phyloP scores from a whole-genome alignment of 352 stramenopile genomes.

The Globisporangium mamillatum region DNA sequence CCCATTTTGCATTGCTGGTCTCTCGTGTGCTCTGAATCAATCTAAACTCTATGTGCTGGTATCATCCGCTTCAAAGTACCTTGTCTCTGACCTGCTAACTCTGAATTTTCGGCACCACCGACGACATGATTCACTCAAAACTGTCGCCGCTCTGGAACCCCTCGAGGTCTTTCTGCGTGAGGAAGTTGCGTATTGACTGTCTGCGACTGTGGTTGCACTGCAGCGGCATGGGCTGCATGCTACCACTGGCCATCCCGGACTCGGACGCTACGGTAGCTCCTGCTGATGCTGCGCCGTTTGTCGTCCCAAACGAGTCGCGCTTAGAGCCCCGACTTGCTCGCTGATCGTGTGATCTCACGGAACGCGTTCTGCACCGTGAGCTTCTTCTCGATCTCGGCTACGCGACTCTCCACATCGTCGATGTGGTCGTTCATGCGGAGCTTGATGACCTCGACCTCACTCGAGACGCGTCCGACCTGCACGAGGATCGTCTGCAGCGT shows the following conservation, averaged over 20 bases:
- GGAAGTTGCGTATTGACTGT: slow-evolving; percentile 45
- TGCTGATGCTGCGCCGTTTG: neutral
- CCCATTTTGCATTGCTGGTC: neutral
- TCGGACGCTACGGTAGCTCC: neutral
- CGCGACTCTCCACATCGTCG: slow-evolving; percentile 32
- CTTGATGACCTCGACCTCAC: slow-evolving; percentile 54
- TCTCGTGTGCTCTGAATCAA: neutral
- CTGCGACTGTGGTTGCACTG: neutral
- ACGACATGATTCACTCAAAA: slow-evolving; percentile 22
- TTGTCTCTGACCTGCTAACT: neutral
- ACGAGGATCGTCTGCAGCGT: slow-evolving; percentile 53
- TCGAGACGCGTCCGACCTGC: slow-evolving; percentile 50
- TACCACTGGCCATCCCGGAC: too few species aligned
- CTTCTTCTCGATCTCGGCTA: slow-evolving; percentile 47
- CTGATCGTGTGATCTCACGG: slow-evolving; percentile 33
- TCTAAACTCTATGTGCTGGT: neutral
- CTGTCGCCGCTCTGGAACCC: slow-evolving; percentile 46
- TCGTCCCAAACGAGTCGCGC: slow-evolving; percentile 7
- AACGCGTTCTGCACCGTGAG: slow-evolving; percentile 48
- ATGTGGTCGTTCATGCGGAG: slow-evolving; percentile 40
- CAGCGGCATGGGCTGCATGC: neutral
- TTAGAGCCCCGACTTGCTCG: slow-evolving; percentile 21
- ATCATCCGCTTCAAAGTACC: too few species aligned
- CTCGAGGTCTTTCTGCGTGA: slow-evolving; percentile 53
- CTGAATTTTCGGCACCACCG: too few species aligned